Evolutionary conservation across 2,329 filamentous ascomycete species (phyloP).

Genomic region (Elsinoe perseae): DNA sequence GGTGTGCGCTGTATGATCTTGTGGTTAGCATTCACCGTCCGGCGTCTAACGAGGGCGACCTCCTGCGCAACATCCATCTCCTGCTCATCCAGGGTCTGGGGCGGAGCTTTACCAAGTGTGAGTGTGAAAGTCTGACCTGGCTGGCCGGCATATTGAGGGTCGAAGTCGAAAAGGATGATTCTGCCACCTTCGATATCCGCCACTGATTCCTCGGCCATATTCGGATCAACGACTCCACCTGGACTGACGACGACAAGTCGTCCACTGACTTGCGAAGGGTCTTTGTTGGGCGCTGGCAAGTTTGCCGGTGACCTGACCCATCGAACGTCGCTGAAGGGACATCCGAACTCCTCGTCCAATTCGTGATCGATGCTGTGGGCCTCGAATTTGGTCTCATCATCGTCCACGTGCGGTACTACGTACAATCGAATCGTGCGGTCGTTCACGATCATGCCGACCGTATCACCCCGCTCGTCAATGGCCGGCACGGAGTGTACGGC

Average conservation of each 20-base stretch:
- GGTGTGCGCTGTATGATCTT: slow-evolving; percentile 28
- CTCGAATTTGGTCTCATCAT: slow-evolving; percentile 26
- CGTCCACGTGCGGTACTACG: slow-evolving; percentile 27
- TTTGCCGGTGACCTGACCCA: slow-evolving; percentile 30
- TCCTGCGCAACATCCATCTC: slow-evolving; percentile 29
- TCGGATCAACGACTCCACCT: slow-evolving; percentile 27
- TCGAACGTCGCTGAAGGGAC: slow-evolving; percentile 30
- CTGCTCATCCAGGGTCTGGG: slow-evolving; percentile 29
- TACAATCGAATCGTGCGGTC: slow-evolving; percentile 32
- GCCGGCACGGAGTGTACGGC: slow-evolving; percentile 31
- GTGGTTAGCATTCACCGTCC: slow-evolving; percentile 31
- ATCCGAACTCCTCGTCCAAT: slow-evolving; percentile 32
- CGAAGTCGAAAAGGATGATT: slow-evolving; percentile 31
- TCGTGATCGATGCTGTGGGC: slow-evolving; percentile 34
- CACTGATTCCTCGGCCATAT: slow-evolving; percentile 26
- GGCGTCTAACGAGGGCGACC: slow-evolving; percentile 29
- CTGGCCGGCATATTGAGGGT: slow-evolving; percentile 30
- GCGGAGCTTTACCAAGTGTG: slow-evolving; percentile 30
- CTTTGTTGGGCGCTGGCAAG: slow-evolving; percentile 23
- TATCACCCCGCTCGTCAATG: slow-evolving; percentile 31
- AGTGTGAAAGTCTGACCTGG: slow-evolving; percentile 31
- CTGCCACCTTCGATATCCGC: slow-evolving; percentile 32
- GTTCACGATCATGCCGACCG: slow-evolving; percentile 33
- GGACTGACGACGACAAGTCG: slow-evolving; percentile 32
- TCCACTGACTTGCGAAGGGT: slow-evolving; percentile 26